These are phyloP conservation scores for Cornus controversa DNA, from an alignment of 148 eudicot genomes.

Conservation along the genomic window DNA sequence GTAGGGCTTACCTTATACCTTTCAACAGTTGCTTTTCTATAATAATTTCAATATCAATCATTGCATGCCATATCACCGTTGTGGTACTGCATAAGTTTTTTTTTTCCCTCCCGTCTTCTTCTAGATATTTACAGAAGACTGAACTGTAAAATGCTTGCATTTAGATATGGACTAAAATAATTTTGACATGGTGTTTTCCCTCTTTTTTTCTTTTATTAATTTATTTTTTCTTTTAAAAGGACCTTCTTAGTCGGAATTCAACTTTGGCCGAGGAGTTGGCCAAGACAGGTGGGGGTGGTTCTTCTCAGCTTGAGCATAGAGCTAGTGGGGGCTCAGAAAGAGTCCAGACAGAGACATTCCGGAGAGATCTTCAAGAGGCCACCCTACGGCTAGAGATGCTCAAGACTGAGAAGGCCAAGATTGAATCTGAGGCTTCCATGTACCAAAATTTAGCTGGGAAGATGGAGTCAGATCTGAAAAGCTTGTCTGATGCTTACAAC, in stretches of 20 bases:
- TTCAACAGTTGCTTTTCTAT: background rate
- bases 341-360: constrained; percentile 64
- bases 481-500: constrained; percentile 91
- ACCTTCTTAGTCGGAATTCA: constrained; percentile 79
- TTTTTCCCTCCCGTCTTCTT: background rate
- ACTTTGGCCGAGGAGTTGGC: constrained; percentile 75
- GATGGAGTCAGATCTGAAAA: constrained; percentile 82
- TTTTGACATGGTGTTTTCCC: background rate
- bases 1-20: no score
- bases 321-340: constrained; percentile 59
- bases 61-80: background rate
- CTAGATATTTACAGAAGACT: background rate
- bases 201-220: background rate
- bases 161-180: background rate
- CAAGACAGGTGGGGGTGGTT: constrained; percentile 47
- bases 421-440: constrained; percentile 60
- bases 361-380: constrained; percentile 73
- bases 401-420: constrained; percentile 60
- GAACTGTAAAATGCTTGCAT: background rate
- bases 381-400: constrained; percentile 59
- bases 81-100: no score
- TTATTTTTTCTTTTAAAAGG: constrained; percentile 33
- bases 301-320: constrained; percentile 46
- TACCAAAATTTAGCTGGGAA: constrained; percentile 56
- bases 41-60: background rate